Evolutionary conservation across 208 protist species (phyloP), one percentile per base, ranked within the genome.

Genomic region (Acanthamoeba lenticulata): DNA sequence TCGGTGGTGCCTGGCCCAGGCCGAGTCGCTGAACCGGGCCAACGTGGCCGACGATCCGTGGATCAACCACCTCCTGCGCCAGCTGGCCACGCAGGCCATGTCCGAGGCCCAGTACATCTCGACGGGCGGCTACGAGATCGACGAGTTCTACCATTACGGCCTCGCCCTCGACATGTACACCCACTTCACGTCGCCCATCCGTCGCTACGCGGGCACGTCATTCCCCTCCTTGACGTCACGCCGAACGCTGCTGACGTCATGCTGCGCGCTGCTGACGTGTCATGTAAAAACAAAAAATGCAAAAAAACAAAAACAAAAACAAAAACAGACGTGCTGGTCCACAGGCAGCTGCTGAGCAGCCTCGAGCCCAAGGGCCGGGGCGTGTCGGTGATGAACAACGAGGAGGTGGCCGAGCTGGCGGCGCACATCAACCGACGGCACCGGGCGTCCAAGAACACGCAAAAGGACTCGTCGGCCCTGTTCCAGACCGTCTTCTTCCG

Each of bases 161-260:
- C 95, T 98, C 9, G 98, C 98, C 1, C 42, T 95, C 9, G 60
- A 89, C 44, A 97, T 98, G 67, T 98, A 98, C 95, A 98, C 98
- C 29, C 98, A 98, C 92, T 98, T 98, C 93, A 98, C 98, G 24
- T 92, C 98, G 36, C 98, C 98, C 15, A 98, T 98, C 89, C 92
- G 98, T 45, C 86, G 98, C 47, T 98, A 98, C 62, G 72, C 97
- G 4, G 93, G 55, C 94, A 95, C 4, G 34, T 81, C 29, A 62
- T 21, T 95, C 17, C 77, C 19, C 42, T 27, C 29, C 13, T 27
- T 83, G 19, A 67, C 7, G 19, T 27, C 60, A 38, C 60, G 27
- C 24, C 27, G 57, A 5, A 21, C n/a, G 57, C 21, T n/a, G n/a
- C n/a, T n/a, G n/a, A n/a, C n/a, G n/a, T n/a, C n/a, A n/a, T n/a